These are phyloP conservation scores for Mycena leptocephala DNA, from an alignment of 768 basidiomycete species.

Conservation along the genomic window DNA sequence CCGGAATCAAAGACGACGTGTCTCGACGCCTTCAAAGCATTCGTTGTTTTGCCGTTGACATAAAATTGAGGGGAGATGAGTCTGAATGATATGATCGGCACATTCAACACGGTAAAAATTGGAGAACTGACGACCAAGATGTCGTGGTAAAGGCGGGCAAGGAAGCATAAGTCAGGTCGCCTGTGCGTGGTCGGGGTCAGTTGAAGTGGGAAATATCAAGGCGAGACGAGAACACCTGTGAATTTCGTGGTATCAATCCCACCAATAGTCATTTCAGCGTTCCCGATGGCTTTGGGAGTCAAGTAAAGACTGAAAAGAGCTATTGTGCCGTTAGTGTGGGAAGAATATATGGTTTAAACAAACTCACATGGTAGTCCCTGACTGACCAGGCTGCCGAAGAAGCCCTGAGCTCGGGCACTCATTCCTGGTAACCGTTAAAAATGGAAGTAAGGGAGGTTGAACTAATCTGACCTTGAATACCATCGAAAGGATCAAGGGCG, in stretches of 20 bases:
- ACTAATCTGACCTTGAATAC: conserved; percentile 61
- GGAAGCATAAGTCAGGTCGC: conserved; percentile 60
- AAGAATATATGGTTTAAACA: too few species aligned
- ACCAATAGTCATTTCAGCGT: conserved; percentile 69
- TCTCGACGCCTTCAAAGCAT: conserved; percentile 55
- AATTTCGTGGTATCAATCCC: conserved; percentile 70
- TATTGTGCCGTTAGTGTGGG: conserved; percentile 34
- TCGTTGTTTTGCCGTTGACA: conserved; percentile 69
- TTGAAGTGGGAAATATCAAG: conserved; percentile 12
- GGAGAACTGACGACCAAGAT: conserved; percentile 55
- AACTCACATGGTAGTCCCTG: conserved; percentile 66
- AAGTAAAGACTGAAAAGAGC: conserved; percentile 68
- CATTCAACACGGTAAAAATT: neutral
- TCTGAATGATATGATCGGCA: neutral
- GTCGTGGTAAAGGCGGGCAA: conserved; percentile 52
- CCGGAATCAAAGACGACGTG: conserved; percentile 72
- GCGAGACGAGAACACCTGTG: conserved; percentile 49
- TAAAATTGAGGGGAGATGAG: conserved; percentile 60
- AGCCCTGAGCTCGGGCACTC: conserved; percentile 63
- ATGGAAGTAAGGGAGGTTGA: neutral
- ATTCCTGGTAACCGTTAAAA: conserved; percentile 55
- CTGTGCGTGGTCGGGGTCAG: conserved; percentile 40
- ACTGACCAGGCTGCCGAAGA: conserved; percentile 62
- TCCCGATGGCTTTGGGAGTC: conserved; percentile 62
- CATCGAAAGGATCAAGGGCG: conserved; percentile 70